Conservation (phyloP, 169 alveolate species). For the Plasmodium fragile region DNA sequence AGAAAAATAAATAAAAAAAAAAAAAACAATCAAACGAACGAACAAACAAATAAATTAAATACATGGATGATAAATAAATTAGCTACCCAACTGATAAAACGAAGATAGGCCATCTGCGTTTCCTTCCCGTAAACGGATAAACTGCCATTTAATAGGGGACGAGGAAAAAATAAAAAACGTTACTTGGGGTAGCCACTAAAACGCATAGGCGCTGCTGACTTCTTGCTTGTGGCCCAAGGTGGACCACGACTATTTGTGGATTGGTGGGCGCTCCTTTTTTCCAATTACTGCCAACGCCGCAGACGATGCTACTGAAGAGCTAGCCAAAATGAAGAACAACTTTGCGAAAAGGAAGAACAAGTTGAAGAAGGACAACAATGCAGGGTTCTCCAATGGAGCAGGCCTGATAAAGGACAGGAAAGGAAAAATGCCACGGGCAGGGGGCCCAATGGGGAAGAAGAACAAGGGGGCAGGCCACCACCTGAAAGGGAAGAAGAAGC, state of each 20-base stretch:
- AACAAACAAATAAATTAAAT: too few relatives aligned
- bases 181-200: not conserved
- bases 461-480: not conserved
- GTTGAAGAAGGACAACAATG: slow-evolving; percentile 3
- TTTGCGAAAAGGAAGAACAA: slow-evolving; percentile 20
- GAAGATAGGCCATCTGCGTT: not conserved
- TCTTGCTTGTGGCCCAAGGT: not conserved
- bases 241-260: not conserved
- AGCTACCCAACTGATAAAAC: not conserved
- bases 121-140: not conserved
- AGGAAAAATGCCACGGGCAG: not conserved
- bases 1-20: not conserved
- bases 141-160: not conserved
- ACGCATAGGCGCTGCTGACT: not conserved
- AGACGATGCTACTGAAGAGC: not conserved
- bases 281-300: not conserved
- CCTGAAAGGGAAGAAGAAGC: not conserved
- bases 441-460: not conserved
- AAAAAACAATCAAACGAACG: not conserved
- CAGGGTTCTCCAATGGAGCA: not conserved
- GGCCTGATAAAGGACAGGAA: not conserved
- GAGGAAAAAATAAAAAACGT: not conserved
- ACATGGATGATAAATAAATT: not conserved
- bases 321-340: slow-evolving; percentile 23
- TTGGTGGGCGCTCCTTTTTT: not conserved